Base-by-base conservation (phyloP, 768 basidiomycete genomes). In the Trametes meyenii region DNA sequence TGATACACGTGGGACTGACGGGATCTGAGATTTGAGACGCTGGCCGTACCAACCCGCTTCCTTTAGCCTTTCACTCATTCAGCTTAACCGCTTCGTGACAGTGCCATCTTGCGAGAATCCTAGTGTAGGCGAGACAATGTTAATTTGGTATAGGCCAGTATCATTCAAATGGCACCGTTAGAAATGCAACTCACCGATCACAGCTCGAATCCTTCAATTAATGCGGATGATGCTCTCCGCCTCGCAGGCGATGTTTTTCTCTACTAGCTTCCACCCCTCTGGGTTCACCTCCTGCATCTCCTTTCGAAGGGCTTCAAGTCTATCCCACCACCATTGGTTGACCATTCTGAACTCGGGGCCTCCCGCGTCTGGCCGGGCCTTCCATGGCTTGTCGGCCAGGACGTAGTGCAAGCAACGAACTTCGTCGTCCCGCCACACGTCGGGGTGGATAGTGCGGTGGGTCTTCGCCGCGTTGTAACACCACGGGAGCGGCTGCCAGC, bases 401-500 rank as follows among this genome's bases (percentile, higher is more conserved):
- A 96, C 94, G 70, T 92, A 96, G 73, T 96, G 95, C 21, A 96
- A 76, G 70, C 93, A 91, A 60, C 87, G 85, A 38, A 96, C 86
- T 72, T 94, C 89, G 3, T 87, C 85, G 70, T 97, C 94, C 45
- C 83, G 77, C 96, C 96, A 99, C 67, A 94, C 70, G 35, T 81
- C 71, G 36, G 81, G 73, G 74, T 99, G 97, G 39, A 87, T 80
- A 33, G 78, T 69, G 46, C 89, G 82, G 67, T 94, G 73, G n/a
- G 95, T 91, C 76, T 94, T 95, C 63, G 98, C 79, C 0, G 94
- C 95, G 69, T 99, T 99, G 74, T 94, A 96, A 62, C 86, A 86
- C 86, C 91, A 97, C 0, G 87, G 83, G 40, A 96, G 74, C 5
- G 91, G 87, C 55, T 78, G 81, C 91, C 92, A 95, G 71, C 74